Evolutionary conservation across 2,329 filamentous ascomycete species (phyloP), one percentile per base, ranked within the genome.

Genomic region (Penicillium rolfsii): DNA sequence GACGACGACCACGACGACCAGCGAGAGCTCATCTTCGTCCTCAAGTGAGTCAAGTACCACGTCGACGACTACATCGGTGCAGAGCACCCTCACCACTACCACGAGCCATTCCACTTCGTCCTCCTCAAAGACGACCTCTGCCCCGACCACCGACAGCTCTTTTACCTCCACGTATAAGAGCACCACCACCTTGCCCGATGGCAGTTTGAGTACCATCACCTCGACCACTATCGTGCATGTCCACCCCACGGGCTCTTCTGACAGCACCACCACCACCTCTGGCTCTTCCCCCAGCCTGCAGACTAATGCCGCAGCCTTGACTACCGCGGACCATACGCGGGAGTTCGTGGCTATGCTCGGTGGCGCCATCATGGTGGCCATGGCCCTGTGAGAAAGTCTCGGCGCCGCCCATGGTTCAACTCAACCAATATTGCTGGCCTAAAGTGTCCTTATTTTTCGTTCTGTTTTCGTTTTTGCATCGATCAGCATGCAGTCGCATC

Each of bases 201-300:
- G 80, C n/a, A 70, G 68, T 16, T 56, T 76, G 24, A 73, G 71
- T 63, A 81, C 80, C 45, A 73, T 79, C 60, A 82, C 80, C 11
- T 74, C 77, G 41, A 70, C 81, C n/a, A 78, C 80, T 2, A 72
- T 82, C 36, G 76, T 82, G 48, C 73, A 79, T 46, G 77, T 78
- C 9, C 59, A 66, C 26, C 61, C 64, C 5, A 70, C 68, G 1
- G 69, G 62, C 26, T 58, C 66, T 3, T 69, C 71, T 1, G 62
- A 66, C 3, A 71, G 70, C 16, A 62, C 68, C 5, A 36, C 53
- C 12, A 68, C 67, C 9, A 63, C 67, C 19, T 22, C 19, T 0
- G 64, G 66, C 3, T 64, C 71, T 4, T 19, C 56, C 2, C 78
- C 80, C 6, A 71, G 76, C 38, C 68, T 82, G 61, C 79, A 81